Percentiles rank a stretch among this genome's conserved stretches.
Conservation (phyloP, 257 asterid genomes). For the Nicotiana benthamiana region DNA sequence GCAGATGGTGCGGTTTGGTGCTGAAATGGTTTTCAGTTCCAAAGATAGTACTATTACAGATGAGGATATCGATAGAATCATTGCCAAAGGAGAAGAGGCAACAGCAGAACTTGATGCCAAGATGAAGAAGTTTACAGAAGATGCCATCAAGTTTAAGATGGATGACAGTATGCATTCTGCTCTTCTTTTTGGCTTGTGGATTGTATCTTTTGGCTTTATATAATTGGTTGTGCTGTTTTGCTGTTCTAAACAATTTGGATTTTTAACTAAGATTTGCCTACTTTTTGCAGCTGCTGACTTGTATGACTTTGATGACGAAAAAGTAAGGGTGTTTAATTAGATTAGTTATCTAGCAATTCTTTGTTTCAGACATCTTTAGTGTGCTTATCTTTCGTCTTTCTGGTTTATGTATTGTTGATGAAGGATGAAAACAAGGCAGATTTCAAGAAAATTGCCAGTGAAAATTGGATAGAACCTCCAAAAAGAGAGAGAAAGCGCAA, state of each 20-base stretch:
- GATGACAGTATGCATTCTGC: slow-evolving; percentile 72
- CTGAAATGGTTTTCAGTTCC: slow-evolving; percentile 99
- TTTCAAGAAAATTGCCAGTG: slow-evolving; percentile 92
- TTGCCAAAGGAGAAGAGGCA: slow-evolving; percentile 99
- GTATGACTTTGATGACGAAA: slow-evolving; percentile 93
- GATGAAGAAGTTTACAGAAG: slow-evolving; percentile 98
- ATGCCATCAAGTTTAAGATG: slow-evolving; percentile 96
- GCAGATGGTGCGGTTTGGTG: slow-evolving; percentile 99
- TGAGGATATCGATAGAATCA: slow-evolving; percentile 95
- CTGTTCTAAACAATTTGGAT: slow-evolving; percentile 3
- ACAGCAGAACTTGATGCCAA: slow-evolving; percentile 99
- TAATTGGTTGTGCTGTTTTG: slow-evolving; percentile 4
- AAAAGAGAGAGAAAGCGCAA: slow-evolving; percentile 96
- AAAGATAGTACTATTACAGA: slow-evolving; percentile 99
- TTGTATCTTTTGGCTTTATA: neutral
- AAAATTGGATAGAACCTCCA: slow-evolving; percentile 91
- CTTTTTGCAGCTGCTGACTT: slow-evolving; percentile 85
- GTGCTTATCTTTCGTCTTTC: slow-evolving; percentile 6
- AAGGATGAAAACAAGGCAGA: slow-evolving; percentile 86
- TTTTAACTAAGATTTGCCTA: slow-evolving; percentile 21
- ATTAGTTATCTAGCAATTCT: neutral
- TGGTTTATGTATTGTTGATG: slow-evolving; percentile 10
- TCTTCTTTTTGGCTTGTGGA: slow-evolving; percentile 1
- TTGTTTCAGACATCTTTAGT: neutral
- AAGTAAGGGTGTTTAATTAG: slow-evolving; percentile 32